phyloP scores from a whole-genome alignment of 768 basidiomycete genomes.

The Lactifluus pinguis region DNA sequence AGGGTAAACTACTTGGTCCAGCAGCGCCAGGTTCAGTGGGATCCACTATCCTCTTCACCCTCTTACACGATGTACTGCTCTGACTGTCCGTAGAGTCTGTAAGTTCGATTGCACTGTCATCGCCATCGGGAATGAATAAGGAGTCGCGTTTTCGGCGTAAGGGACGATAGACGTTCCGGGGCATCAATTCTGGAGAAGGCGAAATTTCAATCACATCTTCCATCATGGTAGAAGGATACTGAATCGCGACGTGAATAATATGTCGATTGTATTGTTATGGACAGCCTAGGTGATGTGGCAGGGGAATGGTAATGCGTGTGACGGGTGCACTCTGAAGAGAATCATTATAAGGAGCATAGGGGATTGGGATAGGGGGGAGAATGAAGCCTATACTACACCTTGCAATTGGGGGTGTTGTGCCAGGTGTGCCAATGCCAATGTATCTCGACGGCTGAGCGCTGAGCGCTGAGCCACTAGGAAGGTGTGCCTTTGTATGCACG shows the following conservation, averaged over 20 bases:
- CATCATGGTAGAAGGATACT: neutral
- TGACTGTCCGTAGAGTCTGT: conserved; percentile 41
- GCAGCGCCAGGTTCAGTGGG: neutral
- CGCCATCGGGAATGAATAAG: conserved; percentile 3
- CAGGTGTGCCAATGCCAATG: neutral
- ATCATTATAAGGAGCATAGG: neutral
- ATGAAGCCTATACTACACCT: neutral
- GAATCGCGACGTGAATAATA: neutral
- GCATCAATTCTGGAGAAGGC: conserved; percentile 11
- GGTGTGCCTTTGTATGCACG: neutral
- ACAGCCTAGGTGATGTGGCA: neutral
- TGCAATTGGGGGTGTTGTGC: neutral
- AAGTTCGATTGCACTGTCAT: conserved; percentile 38
- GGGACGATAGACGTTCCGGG: conserved; percentile 1
- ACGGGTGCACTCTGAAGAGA: neutral
- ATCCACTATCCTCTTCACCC: neutral
- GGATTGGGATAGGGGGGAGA: neutral
- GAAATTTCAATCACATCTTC: conserved; percentile 17
- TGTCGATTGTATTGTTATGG: neutral
- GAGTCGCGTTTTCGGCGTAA: conserved; percentile 13
- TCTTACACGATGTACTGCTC: neutral
- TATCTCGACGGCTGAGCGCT: neutral
- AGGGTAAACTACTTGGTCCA: neutral
- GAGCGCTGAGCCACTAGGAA: neutral
- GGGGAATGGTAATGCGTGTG: neutral